phyloP scores from a whole-genome alignment of 108 stramenopile genomes.

The Seminavis robusta region DNA sequence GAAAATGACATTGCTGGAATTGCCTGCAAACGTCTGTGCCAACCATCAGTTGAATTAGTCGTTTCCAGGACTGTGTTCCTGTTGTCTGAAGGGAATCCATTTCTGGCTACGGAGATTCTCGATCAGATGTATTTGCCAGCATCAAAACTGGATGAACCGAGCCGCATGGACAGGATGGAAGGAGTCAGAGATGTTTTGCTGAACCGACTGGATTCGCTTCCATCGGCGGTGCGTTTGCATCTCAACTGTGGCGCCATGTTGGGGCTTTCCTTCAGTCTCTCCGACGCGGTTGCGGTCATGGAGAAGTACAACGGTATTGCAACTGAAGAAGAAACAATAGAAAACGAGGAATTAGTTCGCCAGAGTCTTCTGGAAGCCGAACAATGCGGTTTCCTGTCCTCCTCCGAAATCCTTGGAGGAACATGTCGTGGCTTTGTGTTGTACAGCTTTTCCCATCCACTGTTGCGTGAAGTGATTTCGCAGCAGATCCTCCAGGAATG shows the following conservation, averaged over 20 bases:
- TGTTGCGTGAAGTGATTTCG: too few relatives aligned
- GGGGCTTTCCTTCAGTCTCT: constrained; percentile 44
- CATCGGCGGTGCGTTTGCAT: constrained; percentile 28
- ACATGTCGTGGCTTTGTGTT: too few relatives aligned
- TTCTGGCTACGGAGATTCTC: constrained; percentile 50
- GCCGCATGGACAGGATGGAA: background rate
- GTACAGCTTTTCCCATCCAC: too few relatives aligned
- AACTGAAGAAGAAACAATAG: too few relatives aligned
- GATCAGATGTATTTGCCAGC: too few relatives aligned
- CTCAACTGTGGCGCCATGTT: constrained; percentile 53
- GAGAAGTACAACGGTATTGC: too few relatives aligned
- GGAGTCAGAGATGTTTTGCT: constrained; percentile 43
- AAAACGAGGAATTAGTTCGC: too few relatives aligned
- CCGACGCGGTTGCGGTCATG: constrained; percentile 35
- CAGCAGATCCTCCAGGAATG: too few relatives aligned
- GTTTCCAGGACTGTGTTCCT: constrained; percentile 30
- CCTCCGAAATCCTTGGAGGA: too few relatives aligned
- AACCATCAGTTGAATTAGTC: constrained; percentile 32
- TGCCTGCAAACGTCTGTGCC: constrained; percentile 31
- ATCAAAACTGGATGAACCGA: too few relatives aligned
- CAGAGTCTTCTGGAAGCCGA: too few relatives aligned
- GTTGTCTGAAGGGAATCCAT: constrained; percentile 58
- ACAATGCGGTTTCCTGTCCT: too few relatives aligned
- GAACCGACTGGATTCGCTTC: constrained; percentile 51
- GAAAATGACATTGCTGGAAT: constrained; percentile 38